These are phyloP conservation scores for Trematosphaeria pertusa DNA, from an alignment of 2,329 filamentous ascomycete species.

Conservation along the genomic window DNA sequence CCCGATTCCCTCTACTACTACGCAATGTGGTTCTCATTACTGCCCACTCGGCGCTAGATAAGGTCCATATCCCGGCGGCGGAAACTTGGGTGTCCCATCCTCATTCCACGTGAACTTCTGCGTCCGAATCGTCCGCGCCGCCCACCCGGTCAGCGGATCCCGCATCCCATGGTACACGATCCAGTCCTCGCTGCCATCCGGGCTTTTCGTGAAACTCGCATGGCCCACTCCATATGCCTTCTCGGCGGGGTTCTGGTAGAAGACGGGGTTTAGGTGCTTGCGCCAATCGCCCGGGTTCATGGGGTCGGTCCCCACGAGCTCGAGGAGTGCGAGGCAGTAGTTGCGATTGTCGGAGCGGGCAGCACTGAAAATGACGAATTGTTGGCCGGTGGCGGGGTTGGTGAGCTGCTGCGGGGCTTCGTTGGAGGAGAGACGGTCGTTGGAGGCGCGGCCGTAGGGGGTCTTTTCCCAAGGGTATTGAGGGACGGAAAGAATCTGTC, in stretches of 20 bases:
- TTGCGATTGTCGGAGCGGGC: constrained; percentile 60
- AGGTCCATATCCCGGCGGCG: constrained; percentile 57
- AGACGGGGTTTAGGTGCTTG: constrained; percentile 55
- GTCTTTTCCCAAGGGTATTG: constrained; percentile 60
- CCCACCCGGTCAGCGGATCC: constrained; percentile 56
- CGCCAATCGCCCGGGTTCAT: constrained; percentile 58
- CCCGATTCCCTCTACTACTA: too few relatives aligned
- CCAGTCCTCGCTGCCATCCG: constrained; percentile 57
- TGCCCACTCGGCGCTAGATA: constrained; percentile 46
- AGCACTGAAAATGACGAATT: constrained; percentile 59
- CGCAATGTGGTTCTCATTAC: too few relatives aligned
- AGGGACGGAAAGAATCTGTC: constrained; percentile 56
- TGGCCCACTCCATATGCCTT: constrained; percentile 59
- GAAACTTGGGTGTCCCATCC: constrained; percentile 57
- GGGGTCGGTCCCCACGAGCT: constrained; percentile 57
- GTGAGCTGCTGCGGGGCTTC: constrained; percentile 59
- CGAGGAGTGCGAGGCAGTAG: constrained; percentile 61
- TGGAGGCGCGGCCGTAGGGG: constrained; percentile 56
- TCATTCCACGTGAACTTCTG: constrained; percentile 59
- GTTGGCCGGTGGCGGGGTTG: constrained; percentile 55
- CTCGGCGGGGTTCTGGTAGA: constrained; percentile 57
- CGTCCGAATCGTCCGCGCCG: constrained; percentile 55
- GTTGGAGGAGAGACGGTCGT: constrained; percentile 57
- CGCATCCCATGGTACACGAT: constrained; percentile 62
- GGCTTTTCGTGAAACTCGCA: constrained; percentile 58